Base-by-base conservation (phyloP, 805 yeast species). In the Saturnispora bothae region DNA sequence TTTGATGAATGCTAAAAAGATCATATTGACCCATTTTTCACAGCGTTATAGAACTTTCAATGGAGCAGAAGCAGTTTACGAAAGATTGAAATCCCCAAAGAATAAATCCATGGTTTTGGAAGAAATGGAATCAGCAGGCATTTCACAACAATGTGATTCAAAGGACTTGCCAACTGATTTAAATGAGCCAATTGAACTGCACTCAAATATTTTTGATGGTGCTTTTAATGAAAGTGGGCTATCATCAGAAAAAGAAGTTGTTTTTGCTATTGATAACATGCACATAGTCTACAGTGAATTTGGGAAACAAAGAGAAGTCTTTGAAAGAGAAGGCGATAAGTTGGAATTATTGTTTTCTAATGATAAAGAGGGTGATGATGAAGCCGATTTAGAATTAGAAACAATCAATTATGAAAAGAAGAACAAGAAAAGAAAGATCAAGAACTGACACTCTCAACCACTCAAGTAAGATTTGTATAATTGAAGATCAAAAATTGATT, bases 21-120 rank as follows among this genome's bases (percentile, higher is more conserved):
- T 85, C 20, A 63, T 92, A 4, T 62, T 92, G 30, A 92, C 98
- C 0, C 99, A 92, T 61, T 88, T 92, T 61, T 82, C 95, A 41
- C 94, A 92, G 46, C 68, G 99, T 45, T 92, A 84, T 52, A 81
- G 83, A 2, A 70, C 72, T 43, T 53, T 76, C 17, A 52, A 56
- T 1, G 49, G 51, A 14, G 49, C 56, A 21, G 41, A 43, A 2
- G 39, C 42, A 5, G 55, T 57, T 13, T 52, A 58, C 36, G 33
- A 45, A 6, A 40, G 55, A 27, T 42, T 56, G 12, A 31, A 31
- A 0, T 33, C 45, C 31, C 54, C 56, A 5, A 28, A 28, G 19
- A 40, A 41, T 2, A 39, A 36, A 6, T 23, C 48, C 4, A 44
- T 42, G 14, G 38, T n/a, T 39, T 44, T 21, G 18, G 31, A 31